Evolutionary conservation across 108 stramenopile species (phyloP).

Genomic region (Cyclotella sp.): DNA sequence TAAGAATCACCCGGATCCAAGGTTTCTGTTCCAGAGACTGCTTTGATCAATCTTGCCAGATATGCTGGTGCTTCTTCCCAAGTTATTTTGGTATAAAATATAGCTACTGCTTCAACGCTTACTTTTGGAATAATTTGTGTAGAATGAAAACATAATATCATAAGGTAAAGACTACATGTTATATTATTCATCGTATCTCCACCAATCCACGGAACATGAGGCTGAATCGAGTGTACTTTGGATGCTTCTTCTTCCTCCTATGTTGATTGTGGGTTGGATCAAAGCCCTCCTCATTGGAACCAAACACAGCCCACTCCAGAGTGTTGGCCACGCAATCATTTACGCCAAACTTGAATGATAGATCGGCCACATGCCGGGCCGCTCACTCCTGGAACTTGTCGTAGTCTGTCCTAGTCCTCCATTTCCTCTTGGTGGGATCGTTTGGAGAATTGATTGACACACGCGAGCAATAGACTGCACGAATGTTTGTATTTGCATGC

Average conservation of each 20-base stretch:
- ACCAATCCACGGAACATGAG: slow-evolving; percentile 87
- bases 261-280: slow-evolving; percentile 91
- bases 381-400: slow-evolving; percentile 88
- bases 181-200: slow-evolving; percentile 56
- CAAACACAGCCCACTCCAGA: slow-evolving; percentile 92
- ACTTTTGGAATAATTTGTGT: no score
- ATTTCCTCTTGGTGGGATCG: slow-evolving; percentile 70
- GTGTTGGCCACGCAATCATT: slow-evolving; percentile 90
- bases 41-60: no score
- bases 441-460: slow-evolving; percentile 84
- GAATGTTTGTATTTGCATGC: slow-evolving; percentile 97
- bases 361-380: slow-evolving; percentile 54
- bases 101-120: no score
- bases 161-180: no score
- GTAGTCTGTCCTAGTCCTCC: slow-evolving; percentile 98
- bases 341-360: slow-evolving; percentile 74
- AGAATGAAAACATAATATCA: neutral
- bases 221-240: slow-evolving; percentile 79
- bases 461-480: slow-evolving; percentile 89
- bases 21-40: no score
- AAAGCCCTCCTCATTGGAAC: slow-evolving; percentile 93
- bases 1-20: no score
- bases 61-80: no score
- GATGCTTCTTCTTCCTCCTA: slow-evolving; percentile 81
- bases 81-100: no score